These are phyloP conservation scores for Sugiyamaella sp. DNA, from an alignment of 1,139 yeast species.

Conservation along the genomic window DNA sequence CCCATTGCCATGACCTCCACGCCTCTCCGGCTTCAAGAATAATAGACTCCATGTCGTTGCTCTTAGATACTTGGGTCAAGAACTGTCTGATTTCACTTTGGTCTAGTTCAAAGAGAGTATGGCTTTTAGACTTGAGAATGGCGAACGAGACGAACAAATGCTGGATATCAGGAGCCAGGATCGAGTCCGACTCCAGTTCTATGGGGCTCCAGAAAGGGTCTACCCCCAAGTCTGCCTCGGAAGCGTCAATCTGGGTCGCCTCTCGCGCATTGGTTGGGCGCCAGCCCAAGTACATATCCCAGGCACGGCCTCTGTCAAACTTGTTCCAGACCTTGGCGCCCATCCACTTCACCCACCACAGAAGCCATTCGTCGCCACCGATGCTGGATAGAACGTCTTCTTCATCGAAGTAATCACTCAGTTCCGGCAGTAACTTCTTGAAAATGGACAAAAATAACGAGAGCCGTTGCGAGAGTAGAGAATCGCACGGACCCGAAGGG, in stretches of 20 bases:
- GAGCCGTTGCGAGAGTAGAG: slow-evolving; percentile 60
- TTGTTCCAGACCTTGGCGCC: slow-evolving; percentile 89
- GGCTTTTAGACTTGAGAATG: slow-evolving; percentile 76
- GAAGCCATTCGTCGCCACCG: slow-evolving; percentile 83
- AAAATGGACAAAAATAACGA: slow-evolving; percentile 72
- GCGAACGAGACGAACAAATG: slow-evolving; percentile 77
- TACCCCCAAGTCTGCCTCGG: slow-evolving; percentile 32
- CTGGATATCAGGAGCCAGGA: slow-evolving; percentile 76
- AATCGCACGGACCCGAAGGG: slow-evolving; percentile 39
- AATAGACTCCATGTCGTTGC: slow-evolving; percentile 65
- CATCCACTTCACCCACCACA: slow-evolving; percentile 93
- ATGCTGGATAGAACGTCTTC: slow-evolving; percentile 68
- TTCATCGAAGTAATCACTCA: slow-evolving; percentile 75
- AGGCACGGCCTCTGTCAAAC: slow-evolving; percentile 79
- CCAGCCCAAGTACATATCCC: slow-evolving; percentile 89
- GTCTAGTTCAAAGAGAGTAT: slow-evolving; percentile 79
- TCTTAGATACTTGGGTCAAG: slow-evolving; percentile 56
- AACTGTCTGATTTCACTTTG: slow-evolving; percentile 86
- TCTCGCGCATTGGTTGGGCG: slow-evolving; percentile 39
- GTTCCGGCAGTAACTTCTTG: slow-evolving; percentile 69
- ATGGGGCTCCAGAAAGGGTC: slow-evolving; percentile 43
- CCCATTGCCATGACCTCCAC: slow-evolving; percentile 86
- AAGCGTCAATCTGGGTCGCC: slow-evolving; percentile 38
- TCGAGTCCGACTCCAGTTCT: slow-evolving; percentile 43
- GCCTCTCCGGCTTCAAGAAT: slow-evolving; percentile 81